Conservation (phyloP, 495 filamentous ascomycete genomes). For the Schizothecium vesticola region DNA sequence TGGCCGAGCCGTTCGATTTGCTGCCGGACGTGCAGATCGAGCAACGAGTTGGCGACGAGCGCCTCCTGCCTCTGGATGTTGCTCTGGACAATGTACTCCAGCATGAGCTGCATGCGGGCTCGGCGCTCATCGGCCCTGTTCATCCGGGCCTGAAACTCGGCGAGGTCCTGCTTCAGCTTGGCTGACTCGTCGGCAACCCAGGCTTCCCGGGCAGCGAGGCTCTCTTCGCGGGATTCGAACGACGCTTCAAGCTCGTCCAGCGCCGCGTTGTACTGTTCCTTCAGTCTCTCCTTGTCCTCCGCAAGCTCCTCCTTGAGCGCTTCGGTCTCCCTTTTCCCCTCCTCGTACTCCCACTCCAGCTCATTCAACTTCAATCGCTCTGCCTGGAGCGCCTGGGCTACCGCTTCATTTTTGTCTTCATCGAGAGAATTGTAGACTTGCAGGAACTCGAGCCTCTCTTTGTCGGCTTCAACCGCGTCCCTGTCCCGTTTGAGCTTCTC, state of each 20-base stretch:
- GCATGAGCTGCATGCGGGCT: background rate
- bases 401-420: background rate
- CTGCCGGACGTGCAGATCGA: background rate
- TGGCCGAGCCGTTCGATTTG: background rate
- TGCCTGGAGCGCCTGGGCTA: background rate
- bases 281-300: background rate
- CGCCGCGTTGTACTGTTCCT: background rate
- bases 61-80: background rate
- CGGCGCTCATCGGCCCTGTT: background rate
- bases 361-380: background rate
- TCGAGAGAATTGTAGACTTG: background rate
- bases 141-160: background rate
- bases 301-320: background rate
- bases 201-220: no score
- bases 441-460: background rate
- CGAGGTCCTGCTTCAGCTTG: background rate
- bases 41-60: background rate
- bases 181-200: background rate
- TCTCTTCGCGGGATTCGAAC: background rate
- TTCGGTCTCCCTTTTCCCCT: background rate
- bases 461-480: background rate
- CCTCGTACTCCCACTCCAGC: background rate
- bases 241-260: background rate
- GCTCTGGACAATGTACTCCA: background rate
- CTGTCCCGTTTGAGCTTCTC: background rate